These are phyloP conservation scores for Colletotrichum spaethianum DNA, from an alignment of 2,329 filamentous ascomycete species.

Conservation along the genomic window DNA sequence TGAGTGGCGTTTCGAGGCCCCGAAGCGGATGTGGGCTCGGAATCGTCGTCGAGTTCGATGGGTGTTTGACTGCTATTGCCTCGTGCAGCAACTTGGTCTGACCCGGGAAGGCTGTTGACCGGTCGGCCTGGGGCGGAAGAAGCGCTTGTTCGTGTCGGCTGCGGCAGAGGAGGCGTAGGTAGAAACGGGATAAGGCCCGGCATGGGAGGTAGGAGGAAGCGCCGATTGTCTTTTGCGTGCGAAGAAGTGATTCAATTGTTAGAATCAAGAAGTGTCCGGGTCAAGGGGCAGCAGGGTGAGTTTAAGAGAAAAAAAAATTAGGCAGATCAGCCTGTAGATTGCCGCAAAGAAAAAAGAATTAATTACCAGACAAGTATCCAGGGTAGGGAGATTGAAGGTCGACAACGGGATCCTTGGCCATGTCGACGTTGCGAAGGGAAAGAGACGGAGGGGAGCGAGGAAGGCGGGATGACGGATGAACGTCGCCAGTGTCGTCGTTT, in stretches of 20 bases:
- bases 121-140: conserved; percentile 25
- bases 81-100: conserved; percentile 14
- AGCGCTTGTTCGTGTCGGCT: conserved; percentile 19
- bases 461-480: conserved; percentile 34
- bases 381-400: conserved; percentile 20
- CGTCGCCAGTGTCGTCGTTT: conserved; percentile 29
- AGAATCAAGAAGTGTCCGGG: conserved; percentile 12
- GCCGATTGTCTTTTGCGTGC: conserved; percentile 16
- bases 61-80: conserved; percentile 37
- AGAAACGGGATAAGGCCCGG: conserved; percentile 36
- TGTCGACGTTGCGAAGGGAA: conserved; percentile 25
- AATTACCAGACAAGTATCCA: conserved; percentile 35
- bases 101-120: conserved; percentile 8
- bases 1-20: conserved; percentile 16
- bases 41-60: conserved; percentile 34
- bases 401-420: conserved; percentile 28
- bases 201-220: conserved; percentile 33
- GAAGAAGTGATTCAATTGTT: conserved; percentile 1
- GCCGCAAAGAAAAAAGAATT: conserved; percentile 7
- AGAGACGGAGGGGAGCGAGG: conserved; percentile 7
- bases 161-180: conserved; percentile 32
- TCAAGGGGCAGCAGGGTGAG: not conserved
- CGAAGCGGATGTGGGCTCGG: conserved; percentile 22
- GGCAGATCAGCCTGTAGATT: not conserved
- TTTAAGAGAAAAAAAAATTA: not conserved